Percentiles rank a stretch among this genome's conserved stretches.
Conservation (phyloP, 1,284 basidiomycete species). For the Athelia psychrophila region DNA sequence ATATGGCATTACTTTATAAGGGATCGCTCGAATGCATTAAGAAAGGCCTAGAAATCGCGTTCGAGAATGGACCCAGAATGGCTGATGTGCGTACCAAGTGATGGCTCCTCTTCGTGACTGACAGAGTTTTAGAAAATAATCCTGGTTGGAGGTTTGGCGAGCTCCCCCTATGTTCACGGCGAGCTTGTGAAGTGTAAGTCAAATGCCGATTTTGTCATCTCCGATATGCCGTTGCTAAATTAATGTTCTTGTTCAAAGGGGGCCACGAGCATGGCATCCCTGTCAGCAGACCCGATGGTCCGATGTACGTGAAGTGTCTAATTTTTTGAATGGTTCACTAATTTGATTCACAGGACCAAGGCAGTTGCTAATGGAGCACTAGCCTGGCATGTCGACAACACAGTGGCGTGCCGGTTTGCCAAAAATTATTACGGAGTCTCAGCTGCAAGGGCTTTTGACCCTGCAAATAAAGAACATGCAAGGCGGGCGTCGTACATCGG, state of each 20-base stretch:
- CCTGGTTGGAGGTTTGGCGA: slow-evolving; percentile 9
- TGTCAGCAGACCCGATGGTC: slow-evolving; percentile 9
- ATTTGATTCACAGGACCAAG: slow-evolving; percentile 4
- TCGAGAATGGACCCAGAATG: slow-evolving; percentile 5
- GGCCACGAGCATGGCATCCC: slow-evolving; percentile 3
- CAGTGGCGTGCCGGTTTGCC: slow-evolving; percentile 1
- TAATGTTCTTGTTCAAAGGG: neutral
- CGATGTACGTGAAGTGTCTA: slow-evolving; percentile 1
- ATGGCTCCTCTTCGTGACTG: neutral
- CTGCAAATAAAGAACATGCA: neutral
- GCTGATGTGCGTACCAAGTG: slow-evolving; percentile 3
- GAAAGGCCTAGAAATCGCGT: slow-evolving; percentile 7
- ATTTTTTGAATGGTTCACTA: neutral
- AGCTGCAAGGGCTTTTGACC: neutral
- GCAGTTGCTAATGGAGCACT: slow-evolving; percentile 9
- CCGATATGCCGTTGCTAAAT: no score
- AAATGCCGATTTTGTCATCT: no score
- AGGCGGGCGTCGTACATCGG: neutral
- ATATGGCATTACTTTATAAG: slow-evolving; percentile 6
- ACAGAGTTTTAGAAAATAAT: slow-evolving; percentile 6
- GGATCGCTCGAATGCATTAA: slow-evolving; percentile 6
- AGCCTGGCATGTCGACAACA: slow-evolving; percentile 8
- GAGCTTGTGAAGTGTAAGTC: slow-evolving; percentile 1
- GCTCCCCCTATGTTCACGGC: slow-evolving; percentile 7
- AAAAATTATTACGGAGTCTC: slow-evolving; percentile 6